phyloP scores from a whole-genome alignment of 1,284 basidiomycete species.

The Ustilago sp. region DNA sequence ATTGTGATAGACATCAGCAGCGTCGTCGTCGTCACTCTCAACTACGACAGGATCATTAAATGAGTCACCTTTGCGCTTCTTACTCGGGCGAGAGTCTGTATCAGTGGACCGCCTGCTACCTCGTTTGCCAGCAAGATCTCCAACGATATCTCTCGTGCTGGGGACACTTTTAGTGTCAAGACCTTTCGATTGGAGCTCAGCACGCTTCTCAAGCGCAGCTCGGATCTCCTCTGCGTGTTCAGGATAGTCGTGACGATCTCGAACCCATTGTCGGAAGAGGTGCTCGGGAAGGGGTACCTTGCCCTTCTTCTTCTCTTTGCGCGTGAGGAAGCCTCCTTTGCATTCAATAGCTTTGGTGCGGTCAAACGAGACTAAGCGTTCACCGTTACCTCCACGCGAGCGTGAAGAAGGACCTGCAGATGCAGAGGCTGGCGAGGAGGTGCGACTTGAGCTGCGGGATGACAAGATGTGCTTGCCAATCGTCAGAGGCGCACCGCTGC shows the following conservation, averaged over 20 bases:
- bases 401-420: conserved; percentile 5
- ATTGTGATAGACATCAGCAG: neutral
- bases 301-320: conserved; percentile 31
- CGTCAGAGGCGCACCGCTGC: conserved; percentile 6
- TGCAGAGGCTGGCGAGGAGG: conserved; percentile 15
- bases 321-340: conserved; percentile 32
- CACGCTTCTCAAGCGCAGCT: conserved; percentile 17
- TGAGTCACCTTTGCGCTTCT: conserved; percentile 15
- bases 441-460: conserved; percentile 10
- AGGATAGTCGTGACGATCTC: conserved; percentile 22
- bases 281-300: conserved; percentile 36
- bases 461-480: conserved; percentile 26
- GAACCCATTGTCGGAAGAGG: conserved; percentile 28
- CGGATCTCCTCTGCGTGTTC: conserved; percentile 31
- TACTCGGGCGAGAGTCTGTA: conserved; percentile 9
- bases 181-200: conserved; percentile 20
- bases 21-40: conserved; percentile 14
- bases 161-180: conserved; percentile 5
- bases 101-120: neutral
- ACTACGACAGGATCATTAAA: conserved; percentile 15
- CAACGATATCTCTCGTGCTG: conserved; percentile 19
- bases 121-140: neutral
- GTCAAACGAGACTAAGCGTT: conserved; percentile 20
- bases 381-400: neutral
- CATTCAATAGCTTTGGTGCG: conserved; percentile 20